Evolutionary conservation across 345 rosid genomes (phyloP).

Genomic region (Camelina sativa): DNA sequence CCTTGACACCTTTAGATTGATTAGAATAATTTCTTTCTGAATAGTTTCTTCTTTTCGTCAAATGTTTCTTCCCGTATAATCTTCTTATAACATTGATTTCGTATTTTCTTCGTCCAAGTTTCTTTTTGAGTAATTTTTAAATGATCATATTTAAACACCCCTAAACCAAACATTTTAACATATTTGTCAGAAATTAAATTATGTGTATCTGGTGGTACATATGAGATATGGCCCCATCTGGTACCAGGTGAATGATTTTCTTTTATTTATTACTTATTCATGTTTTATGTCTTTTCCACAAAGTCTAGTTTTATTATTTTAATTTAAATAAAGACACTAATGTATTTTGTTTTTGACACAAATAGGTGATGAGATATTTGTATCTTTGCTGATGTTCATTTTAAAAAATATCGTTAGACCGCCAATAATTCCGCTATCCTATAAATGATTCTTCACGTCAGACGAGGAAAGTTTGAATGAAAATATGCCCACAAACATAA

Average conservation of each 20-base stretch:
- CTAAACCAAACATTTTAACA: neutral
- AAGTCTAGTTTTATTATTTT: neutral
- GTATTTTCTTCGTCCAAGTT: neutral
- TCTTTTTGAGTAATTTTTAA: neutral
- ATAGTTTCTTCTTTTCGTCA: neutral
- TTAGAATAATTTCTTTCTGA: neutral
- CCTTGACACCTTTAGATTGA: slow-evolving; percentile 21
- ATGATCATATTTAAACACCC: neutral
- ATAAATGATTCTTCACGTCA: neutral
- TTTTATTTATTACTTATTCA: neutral
- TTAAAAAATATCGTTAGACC: neutral
- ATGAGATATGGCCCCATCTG: neutral
- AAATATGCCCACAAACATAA: neutral
- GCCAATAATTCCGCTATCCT: neutral
- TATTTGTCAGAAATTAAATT: neutral
- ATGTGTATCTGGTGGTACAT: too few relatives aligned
- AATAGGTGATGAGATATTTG: neutral
- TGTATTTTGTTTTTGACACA: too few relatives aligned
- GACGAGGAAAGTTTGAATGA: neutral
- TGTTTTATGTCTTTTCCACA: neutral
- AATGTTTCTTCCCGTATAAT: neutral
- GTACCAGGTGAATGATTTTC: neutral
- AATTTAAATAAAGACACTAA: neutral
- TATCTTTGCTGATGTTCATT: neutral
- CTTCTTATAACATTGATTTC: neutral